Base-by-base conservation (phyloP, 495 filamentous ascomycete species). In the Ramalina intermedia region DNA sequence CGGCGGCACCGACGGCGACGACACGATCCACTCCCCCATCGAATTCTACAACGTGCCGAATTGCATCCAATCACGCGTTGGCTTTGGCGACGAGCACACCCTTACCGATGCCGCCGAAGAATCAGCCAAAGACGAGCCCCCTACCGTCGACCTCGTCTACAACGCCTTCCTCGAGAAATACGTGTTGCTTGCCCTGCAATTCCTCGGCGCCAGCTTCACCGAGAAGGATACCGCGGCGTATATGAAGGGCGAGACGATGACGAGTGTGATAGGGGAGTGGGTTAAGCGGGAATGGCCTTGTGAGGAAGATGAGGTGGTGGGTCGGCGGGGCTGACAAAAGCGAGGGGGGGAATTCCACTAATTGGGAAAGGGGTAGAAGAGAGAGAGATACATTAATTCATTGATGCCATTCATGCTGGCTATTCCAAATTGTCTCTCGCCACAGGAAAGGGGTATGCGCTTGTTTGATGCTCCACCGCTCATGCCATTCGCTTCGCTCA, bases 81-180 rank as follows among this genome's bases (percentile, higher is more conserved):
- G 58, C 2, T 79, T 85, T 50, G 20, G 52, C 33, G 23, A 49
- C 4, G 26, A 35, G 3, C 17, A n/a, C n/a, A n/a, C n/a, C n/a
- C n/a, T n/a, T n/a, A n/a, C 14, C 14, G 8, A 39, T 39, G 5
- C 37, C 14, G 37, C 3, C 3, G 37, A 39, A 5, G 37, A 18
- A n/a, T 9, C 11, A 3, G 21, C 43, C 24, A 23, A 36, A 20
- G 57, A 29, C 6, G 67, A 73, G 13, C 85, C 89, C 0, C 74
- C 80, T 55, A 81, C 54, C 0, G 82, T 96, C 2, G 90, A 96
- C 60, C 55, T 98, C 4, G 80, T 96, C 20, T 98, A 91, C 61
- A 71, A 90, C 41, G 88, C 94, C 56, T 98, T 96, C 54, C 82
- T 96, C 43, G 74, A 94, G 63, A 74, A 74, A 36, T 86, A 81